Base-by-base conservation (phyloP, 192 early-diverging fungal species). In the Linnemannia hyalina region DNA sequence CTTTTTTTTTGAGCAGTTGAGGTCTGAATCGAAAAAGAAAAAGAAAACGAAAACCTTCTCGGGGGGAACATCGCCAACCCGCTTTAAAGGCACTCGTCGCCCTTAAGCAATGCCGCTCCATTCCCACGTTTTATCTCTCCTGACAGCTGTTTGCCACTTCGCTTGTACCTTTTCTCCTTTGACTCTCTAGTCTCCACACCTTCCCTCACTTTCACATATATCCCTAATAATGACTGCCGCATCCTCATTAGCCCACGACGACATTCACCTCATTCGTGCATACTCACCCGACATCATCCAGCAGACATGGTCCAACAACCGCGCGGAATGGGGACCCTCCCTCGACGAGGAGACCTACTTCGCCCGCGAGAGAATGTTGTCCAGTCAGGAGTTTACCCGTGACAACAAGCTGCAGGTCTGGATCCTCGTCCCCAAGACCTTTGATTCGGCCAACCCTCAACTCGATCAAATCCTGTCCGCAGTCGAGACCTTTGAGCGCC, bases 241-340 rank as follows among this genome's bases (percentile, higher is more conserved):
- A 32, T 32, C n/a, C 11, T 10, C 81, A 55, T 71, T 76, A 29
- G 38, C 60, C 46, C 82, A 76, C 42, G 46, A 71, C 15, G 82
- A 85, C 68, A 63, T 85, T 70, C 77, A 80, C 9, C 78, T 85
- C 68, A 85, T 85, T 73, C 73, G 35, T 6, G 54, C 57, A 23
- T 47, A 32, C 40, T 76, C 77, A 6, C 68, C 55, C 13, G 82
- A 46, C 40, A 75, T 80, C 73, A 79, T 79, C 71, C 42, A 69
- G 20, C 72, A 52, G 22, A 85, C 82, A 23, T 85, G 82, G 82
- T 22, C 70, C 68, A 85, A 85, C 77, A 85, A 71, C 78, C 52
- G 13, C 6, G 32, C 40, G 16, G 82, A 79, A 49, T 85, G 82
- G 82, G 82, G 77, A 6, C 71, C 41, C 22, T 55, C 73, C 13